Conservation (phyloP, 106 monocot genomes). For the Dendrobium chrysotoxum region DNA sequence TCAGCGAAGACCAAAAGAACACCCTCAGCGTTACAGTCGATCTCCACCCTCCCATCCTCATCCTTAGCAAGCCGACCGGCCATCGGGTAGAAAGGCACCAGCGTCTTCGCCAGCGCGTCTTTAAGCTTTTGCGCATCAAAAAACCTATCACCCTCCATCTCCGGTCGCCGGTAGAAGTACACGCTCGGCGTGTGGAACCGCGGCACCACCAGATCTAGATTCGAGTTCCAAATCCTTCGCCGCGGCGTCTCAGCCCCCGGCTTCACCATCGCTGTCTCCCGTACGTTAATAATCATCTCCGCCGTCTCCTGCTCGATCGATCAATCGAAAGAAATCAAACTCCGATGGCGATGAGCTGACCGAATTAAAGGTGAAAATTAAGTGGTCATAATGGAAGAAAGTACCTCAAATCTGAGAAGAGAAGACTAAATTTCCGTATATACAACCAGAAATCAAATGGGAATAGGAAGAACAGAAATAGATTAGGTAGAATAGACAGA, state of each 20-base stretch:
- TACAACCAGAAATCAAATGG: no score
- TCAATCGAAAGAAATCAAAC: no score
- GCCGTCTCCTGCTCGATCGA: no score
- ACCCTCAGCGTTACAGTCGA: slow-evolving; percentile 68
- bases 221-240: slow-evolving; percentile 76
- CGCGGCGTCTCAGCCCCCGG: slow-evolving; percentile 62
- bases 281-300: slow-evolving; percentile 34
- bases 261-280: slow-evolving; percentile 53
- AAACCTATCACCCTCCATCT: slow-evolving; percentile 14
- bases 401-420: no score
- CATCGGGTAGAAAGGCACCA: slow-evolving; percentile 95
- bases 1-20: slow-evolving; percentile 83
- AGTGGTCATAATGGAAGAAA: no score
- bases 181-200: slow-evolving; percentile 96
- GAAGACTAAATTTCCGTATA: no score
- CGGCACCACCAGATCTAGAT: slow-evolving; percentile 86
- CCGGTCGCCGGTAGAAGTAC: slow-evolving; percentile 76
- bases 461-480: no score
- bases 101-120: slow-evolving; percentile 51
- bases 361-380: no score
- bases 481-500: no score
- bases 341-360: no score
- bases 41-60: slow-evolving; percentile 85
- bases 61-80: slow-evolving; percentile 73
- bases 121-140: slow-evolving; percentile 38